A percentile compares a stretch with the other conserved stretches of the same genome.
Conservation (phyloP, 495 filamentous ascomycete species). For the Penicillium arizonense region DNA sequence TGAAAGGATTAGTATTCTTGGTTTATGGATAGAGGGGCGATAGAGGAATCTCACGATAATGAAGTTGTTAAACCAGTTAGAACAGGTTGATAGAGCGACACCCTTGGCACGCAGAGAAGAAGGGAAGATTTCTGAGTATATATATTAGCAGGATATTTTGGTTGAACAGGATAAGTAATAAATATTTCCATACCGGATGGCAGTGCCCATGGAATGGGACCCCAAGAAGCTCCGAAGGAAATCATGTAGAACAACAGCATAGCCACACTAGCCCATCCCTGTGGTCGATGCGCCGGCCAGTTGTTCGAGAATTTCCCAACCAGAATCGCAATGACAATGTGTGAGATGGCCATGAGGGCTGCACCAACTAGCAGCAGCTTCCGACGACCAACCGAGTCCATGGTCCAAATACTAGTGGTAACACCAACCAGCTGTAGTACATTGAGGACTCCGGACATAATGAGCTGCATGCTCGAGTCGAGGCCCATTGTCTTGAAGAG, state of each 20-base stretch:
- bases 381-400: slow-evolving; percentile 48
- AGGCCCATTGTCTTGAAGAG: slow-evolving; percentile 60
- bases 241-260: slow-evolving; percentile 49
- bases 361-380: slow-evolving; percentile 46
- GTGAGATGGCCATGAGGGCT: slow-evolving; percentile 46
- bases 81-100: slow-evolving; percentile 50
- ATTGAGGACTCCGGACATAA: slow-evolving; percentile 60
- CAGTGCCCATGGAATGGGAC: slow-evolving; percentile 46
- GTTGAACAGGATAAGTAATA: neutral
- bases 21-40: too few species aligned
- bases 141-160: neutral
- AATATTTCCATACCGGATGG: slow-evolving; percentile 28
- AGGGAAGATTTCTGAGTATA: slow-evolving; percentile 44
- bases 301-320: slow-evolving; percentile 42
- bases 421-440: slow-evolving; percentile 52
- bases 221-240: slow-evolving; percentile 48
- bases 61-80: slow-evolving; percentile 58
- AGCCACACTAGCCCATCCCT: slow-evolving; percentile 50
- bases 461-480: slow-evolving; percentile 52
- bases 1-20: neutral
- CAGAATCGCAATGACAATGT: slow-evolving; percentile 50
- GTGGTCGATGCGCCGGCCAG: slow-evolving; percentile 42
- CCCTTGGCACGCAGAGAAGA: slow-evolving; percentile 53
- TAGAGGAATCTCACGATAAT: slow-evolving; percentile 40
- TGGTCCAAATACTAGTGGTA: slow-evolving; percentile 45